Conservation (phyloP, 352 stramenopile genomes). For the Discostella stelligera region DNA sequence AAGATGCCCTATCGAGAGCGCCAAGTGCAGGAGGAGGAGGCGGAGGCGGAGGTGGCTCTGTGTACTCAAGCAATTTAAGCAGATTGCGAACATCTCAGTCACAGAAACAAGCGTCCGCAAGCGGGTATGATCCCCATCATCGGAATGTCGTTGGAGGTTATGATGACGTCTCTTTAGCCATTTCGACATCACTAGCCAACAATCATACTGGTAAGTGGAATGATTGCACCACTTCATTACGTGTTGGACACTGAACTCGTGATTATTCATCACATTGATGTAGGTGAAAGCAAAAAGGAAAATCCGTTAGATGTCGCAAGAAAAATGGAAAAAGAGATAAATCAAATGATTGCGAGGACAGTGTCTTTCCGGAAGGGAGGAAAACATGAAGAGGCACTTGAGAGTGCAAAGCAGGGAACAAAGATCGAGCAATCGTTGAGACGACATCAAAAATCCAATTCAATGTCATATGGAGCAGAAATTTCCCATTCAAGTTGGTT, state of each 20-base stretch:
- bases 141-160: constrained; percentile 12
- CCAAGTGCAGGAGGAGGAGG: constrained; percentile 16
- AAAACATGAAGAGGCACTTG: constrained; percentile 85
- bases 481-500: constrained; percentile 94
- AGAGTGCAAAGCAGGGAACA: constrained; percentile 83
- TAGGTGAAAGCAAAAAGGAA: constrained; percentile 29
- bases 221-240: neutral
- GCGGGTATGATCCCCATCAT: neutral
- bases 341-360: constrained; percentile 88
- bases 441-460: constrained; percentile 89
- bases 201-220: constrained; percentile 2
- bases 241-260: neutral
- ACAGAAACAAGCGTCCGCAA: neutral
- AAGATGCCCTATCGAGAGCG: constrained; percentile 24
- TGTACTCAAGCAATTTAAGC: constrained; percentile 5
- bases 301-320: constrained; percentile 12
- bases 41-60: constrained; percentile 11
- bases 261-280: constrained; percentile 5
- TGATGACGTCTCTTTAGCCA: constrained; percentile 21
- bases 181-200: neutral
- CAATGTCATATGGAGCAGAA: constrained; percentile 88
- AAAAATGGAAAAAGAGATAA: constrained; percentile 89
- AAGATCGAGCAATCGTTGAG: constrained; percentile 89
- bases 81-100: constrained; percentile 10
- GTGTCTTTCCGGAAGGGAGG: constrained; percentile 76